Evolutionary conservation across 441 rosid genomes (phyloP).

Genomic region (Adansonia grandidieri): DNA sequence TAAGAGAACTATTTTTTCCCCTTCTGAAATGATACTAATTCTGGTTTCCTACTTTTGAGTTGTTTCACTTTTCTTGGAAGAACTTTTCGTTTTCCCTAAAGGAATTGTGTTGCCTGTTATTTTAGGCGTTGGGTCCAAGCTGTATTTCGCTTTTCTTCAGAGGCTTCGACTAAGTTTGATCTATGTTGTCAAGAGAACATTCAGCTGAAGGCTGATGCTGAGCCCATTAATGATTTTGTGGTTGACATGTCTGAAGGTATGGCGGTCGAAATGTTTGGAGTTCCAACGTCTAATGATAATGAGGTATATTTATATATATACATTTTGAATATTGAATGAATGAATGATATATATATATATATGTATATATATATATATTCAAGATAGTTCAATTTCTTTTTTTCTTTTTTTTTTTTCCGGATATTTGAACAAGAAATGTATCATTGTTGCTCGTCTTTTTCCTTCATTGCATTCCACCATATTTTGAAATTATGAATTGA

Average conservation of each 20-base stretch:
- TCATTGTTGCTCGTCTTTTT: background rate
- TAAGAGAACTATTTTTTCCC: background rate
- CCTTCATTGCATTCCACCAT: background rate
- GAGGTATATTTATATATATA: conserved; percentile 49
- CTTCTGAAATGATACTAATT: conserved; percentile 3
- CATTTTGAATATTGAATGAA: conserved; percentile 4
- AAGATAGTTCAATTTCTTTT: background rate
- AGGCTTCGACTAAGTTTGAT: conserved; percentile 35
- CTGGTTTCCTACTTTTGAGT: conserved; percentile 16
- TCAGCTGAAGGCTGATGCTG: conserved; percentile 32
- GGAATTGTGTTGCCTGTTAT: conserved; percentile 27
- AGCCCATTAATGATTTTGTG: conserved; percentile 42
- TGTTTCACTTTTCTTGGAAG: background rate
- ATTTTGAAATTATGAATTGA: conserved; percentile 4
- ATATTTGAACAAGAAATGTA: background rate
- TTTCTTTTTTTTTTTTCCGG: background rate
- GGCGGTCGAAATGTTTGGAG: conserved; percentile 79
- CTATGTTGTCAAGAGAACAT: conserved; percentile 34
- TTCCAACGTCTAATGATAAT: conserved; percentile 49
- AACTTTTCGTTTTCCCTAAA: background rate
- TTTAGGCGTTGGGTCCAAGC: conserved; percentile 95
- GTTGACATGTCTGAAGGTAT: conserved; percentile 82
- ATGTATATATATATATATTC: background rate
- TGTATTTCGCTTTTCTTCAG: conserved; percentile 49
- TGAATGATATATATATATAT: background rate